These are phyloP conservation scores for Acer negundo DNA, from an alignment of 345 rosid species.

Conservation along the genomic window DNA sequence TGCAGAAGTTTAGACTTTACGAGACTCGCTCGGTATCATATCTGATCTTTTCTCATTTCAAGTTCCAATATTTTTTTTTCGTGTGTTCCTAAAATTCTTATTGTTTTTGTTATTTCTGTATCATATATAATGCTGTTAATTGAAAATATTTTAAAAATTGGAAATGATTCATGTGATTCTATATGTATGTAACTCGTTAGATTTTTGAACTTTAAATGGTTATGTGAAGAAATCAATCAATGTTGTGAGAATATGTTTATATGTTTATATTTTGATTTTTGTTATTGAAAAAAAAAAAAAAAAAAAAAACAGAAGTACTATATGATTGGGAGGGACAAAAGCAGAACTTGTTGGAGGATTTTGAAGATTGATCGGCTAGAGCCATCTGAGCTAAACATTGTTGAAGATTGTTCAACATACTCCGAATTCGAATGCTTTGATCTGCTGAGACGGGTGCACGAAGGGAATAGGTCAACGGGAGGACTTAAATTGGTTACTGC, in stretches of 20 bases:
- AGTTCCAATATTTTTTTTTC: neutral
- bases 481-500: slow-evolving; percentile 80
- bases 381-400: slow-evolving; percentile 59
- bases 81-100: neutral
- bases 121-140: too few species aligned
- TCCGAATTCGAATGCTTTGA: slow-evolving; percentile 71
- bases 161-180: neutral
- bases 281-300: too few species aligned
- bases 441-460: slow-evolving; percentile 65
- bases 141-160: too few species aligned
- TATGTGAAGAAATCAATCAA: neutral
- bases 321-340: slow-evolving; percentile 85
- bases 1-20: slow-evolving; percentile 84
- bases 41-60: neutral
- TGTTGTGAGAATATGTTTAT: neutral
- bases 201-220: neutral
- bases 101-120: neutral
- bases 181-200: neutral
- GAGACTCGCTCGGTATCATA: slow-evolving; percentile 83
- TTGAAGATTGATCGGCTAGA: slow-evolving; percentile 82
- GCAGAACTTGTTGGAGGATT: slow-evolving; percentile 63
- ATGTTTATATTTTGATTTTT: neutral
- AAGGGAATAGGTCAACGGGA: slow-evolving; percentile 80
- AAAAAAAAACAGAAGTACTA: slow-evolving; percentile 65
- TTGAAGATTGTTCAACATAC: slow-evolving; percentile 66